These are phyloP conservation scores for Starmerella roubikii DNA, from an alignment of 805 yeast genomes.

Conservation along the genomic window DNA sequence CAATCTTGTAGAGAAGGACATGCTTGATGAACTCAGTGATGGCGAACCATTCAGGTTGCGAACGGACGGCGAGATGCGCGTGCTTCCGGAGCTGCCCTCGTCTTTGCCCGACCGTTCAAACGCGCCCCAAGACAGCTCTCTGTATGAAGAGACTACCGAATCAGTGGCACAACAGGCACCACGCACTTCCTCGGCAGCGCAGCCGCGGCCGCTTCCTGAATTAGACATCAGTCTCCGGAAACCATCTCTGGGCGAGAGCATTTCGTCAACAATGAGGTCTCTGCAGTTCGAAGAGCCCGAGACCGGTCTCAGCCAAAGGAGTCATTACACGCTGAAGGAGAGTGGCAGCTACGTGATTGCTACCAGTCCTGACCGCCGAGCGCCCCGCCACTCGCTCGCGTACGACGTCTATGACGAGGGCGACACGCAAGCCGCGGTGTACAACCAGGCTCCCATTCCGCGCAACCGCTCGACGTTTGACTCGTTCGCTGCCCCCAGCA, in stretches of 20 bases:
- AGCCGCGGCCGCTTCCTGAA: neutral
- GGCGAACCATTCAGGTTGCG: no score
- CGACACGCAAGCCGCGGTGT: neutral
- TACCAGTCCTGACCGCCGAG: slow-evolving; percentile 11
- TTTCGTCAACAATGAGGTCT: slow-evolving; percentile 13
- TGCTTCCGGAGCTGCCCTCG: no score
- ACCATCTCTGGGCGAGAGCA: slow-evolving; percentile 15
- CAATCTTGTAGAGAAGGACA: neutral
- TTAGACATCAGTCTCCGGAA: slow-evolving; percentile 1
- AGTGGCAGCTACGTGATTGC: slow-evolving; percentile 16
- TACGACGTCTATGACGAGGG: slow-evolving; percentile 10
- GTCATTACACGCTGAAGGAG: slow-evolving; percentile 13
- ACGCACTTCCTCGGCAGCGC: no score
- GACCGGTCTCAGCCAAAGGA: neutral
- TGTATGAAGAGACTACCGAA: no score
- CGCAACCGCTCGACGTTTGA: slow-evolving; percentile 1
- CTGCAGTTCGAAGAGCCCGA: slow-evolving; percentile 1
- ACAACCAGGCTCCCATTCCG: slow-evolving; percentile 2
- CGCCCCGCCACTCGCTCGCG: slow-evolving; percentile 2
- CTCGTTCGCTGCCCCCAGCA: neutral
- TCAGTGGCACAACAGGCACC: no score
- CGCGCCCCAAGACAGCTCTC: no score
- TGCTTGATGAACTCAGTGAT: no score
- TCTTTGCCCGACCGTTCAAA: no score
- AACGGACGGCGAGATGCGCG: no score